phyloP scores from a whole-genome alignment of 306 rosid genomes.

The Prunus padus region DNA sequence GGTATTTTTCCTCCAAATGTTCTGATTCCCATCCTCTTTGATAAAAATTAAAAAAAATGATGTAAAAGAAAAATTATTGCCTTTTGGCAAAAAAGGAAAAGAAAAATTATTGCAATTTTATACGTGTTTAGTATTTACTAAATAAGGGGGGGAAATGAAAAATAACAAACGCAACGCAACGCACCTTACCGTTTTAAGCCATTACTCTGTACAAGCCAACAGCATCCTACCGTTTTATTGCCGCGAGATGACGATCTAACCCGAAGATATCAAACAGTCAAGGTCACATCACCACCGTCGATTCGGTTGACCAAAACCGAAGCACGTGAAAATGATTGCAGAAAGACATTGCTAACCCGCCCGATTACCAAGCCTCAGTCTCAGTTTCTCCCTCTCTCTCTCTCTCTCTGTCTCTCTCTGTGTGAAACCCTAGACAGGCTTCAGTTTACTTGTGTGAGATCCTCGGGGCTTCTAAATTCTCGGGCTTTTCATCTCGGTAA shows the following conservation, averaged over 20 bases:
- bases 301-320: constrained; percentile 16
- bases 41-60: too few species aligned
- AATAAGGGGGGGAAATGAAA: too few species aligned
- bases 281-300: constrained; percentile 11
- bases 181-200: background rate
- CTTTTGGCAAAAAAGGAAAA: background rate
- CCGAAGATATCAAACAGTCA: background rate
- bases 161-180: background rate
- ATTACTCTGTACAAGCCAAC: background rate
- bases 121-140: too few species aligned
- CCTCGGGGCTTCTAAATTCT: constrained; percentile 12
- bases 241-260: background rate
- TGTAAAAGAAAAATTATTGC: too few species aligned
- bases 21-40: too few species aligned
- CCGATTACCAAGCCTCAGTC: constrained; percentile 13
- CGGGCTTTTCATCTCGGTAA: constrained; percentile 36
- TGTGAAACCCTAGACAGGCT: constrained; percentile 52
- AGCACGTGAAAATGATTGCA: constrained; percentile 6
- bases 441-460: constrained; percentile 17
- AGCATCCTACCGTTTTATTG: background rate
- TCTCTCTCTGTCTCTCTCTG: constrained; percentile 9
- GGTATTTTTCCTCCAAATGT: too few species aligned
- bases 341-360: constrained; percentile 16
- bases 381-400: constrained; percentile 2
- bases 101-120: background rate